Base-by-base conservation (phyloP, 441 rosid species). In the Kokia cookei region DNA sequence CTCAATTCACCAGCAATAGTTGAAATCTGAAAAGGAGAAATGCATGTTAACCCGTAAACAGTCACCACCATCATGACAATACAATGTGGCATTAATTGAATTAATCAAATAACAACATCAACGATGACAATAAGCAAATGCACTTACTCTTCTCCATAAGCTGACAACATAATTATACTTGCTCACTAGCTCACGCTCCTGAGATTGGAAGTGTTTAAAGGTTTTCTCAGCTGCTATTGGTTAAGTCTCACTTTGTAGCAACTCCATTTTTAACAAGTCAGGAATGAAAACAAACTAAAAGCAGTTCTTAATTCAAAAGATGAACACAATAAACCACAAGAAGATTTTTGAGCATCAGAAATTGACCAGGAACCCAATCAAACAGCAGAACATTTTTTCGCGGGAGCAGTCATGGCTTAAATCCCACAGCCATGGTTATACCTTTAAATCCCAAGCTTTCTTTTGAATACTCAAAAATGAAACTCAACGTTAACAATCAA, bases 141-240 rank as follows among this genome's bases (percentile, higher is more conserved):
- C 1, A 82, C 97, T 96, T 79, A 96, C 99, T 77, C 97, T 90
- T 86, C 86, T 92, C 99, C 98, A 96, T 58, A 91, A 81, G 85
- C 97, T 87, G 72, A 92, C 77, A 73, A 96, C 94, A 74, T 90
- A 81, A 73, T 91, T 94, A 82, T 94, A 92, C 86, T 94, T 94
- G 84, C 76, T 86, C 82, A 92, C 91, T 65, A 96, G 91, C 70
- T 92, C 96, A 11, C 80, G 87, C 79, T 96, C 97, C 76, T 85
- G 84, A 55, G 93, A 81, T 54, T 76, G 87, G 65, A 96, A 93
- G 73, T 86, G 80, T 73, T 81, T 89, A 78, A 85, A 94, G 3
- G 98, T 80, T 81, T 89, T 94, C 78, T 86, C 91, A 82, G 93
- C 98, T 93, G 77, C 50, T 73, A 78, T 65, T 48, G 24, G 89